phyloP scores from a whole-genome alignment of 2,329 filamentous ascomycete genomes.

The Arthrobotrys iridis region DNA sequence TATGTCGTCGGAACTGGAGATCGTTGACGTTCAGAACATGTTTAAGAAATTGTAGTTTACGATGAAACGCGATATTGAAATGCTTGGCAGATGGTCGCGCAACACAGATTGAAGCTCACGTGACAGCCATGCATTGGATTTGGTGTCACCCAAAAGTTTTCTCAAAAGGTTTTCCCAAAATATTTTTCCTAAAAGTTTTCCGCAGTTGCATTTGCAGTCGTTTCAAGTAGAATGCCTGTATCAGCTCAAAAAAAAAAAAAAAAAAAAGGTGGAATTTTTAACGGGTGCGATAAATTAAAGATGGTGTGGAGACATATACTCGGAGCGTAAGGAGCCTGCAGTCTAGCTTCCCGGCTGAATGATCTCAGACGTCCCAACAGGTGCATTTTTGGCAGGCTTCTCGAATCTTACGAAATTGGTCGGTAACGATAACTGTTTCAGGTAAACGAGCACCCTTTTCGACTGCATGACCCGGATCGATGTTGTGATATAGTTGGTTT shows the following conservation, averaged over 20 bases:
- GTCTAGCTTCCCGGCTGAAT: slow-evolving; percentile 34
- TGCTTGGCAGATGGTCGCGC: slow-evolving; percentile 9
- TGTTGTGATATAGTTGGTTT: slow-evolving; percentile 36
- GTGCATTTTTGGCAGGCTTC: slow-evolving; percentile 36
- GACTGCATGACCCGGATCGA: slow-evolving; percentile 24
- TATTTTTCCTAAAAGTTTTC: background rate
- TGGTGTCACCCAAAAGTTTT: background rate
- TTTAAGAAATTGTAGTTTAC: background rate
- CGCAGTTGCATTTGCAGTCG: too few relatives aligned
- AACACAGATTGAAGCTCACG: background rate
- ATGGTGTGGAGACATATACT: background rate
- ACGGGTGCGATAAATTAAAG: background rate
- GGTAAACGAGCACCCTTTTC: slow-evolving; percentile 33
- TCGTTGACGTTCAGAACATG: background rate
- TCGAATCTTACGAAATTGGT: slow-evolving; percentile 35
- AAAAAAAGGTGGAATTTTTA: background rate
- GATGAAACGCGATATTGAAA: slow-evolving; percentile 25
- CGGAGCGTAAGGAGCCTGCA: slow-evolving; percentile 30
- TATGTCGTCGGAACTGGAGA: slow-evolving; percentile 5
- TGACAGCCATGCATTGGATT: background rate
- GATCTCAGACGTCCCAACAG: slow-evolving; percentile 3
- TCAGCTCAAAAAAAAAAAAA: too few relatives aligned
- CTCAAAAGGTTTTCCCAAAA: too few relatives aligned
- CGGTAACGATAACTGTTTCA: slow-evolving; percentile 48
- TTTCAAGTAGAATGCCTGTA: too few relatives aligned